A percentile compares a stretch with the other conserved stretches of the same genome.
Evolutionary conservation across 1,284 basidiomycete genomes (phyloP).

Genomic region (Naganishia albida): DNA sequence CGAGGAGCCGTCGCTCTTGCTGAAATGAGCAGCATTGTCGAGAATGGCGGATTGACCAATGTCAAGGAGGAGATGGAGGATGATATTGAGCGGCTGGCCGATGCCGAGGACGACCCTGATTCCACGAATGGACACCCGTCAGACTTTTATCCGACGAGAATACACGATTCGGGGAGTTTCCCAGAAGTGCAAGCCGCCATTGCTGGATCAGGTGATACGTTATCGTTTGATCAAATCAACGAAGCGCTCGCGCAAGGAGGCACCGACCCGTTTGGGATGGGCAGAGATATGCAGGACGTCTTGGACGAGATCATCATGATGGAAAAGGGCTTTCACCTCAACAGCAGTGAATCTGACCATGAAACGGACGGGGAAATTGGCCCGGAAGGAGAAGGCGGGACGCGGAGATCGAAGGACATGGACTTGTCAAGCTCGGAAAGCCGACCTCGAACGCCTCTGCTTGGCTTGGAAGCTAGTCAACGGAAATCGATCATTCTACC

Average conservation of each 20-base stretch:
- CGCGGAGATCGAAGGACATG: slow-evolving; percentile 33
- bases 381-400: neutral
- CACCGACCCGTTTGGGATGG: slow-evolving; percentile 16
- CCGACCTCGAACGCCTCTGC: slow-evolving; percentile 17
- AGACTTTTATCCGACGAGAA: neutral
- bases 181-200: neutral
- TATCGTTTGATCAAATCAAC: slow-evolving; percentile 10
- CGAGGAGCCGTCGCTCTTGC: slow-evolving; percentile 7
- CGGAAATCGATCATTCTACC: slow-evolving; percentile 15
- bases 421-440: neutral
- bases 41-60: slow-evolving; percentile 11
- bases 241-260: neutral
- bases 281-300: slow-evolving; percentile 51
- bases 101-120: slow-evolving; percentile 14
- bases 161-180: neutral
- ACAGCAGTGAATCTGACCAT: slow-evolving; percentile 37
- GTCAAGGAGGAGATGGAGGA: slow-evolving; percentile 22
- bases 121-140: neutral
- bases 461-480: slow-evolving; percentile 5
- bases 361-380: slow-evolving; percentile 16
- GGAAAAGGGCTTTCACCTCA: slow-evolving; percentile 50
- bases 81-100: slow-evolving; percentile 19
- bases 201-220: neutral
- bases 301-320: slow-evolving; percentile 54
- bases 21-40: slow-evolving; percentile 3